Base-by-base conservation (phyloP, 2,329 filamentous ascomycete species). In the Penicillium digitatum region DNA sequence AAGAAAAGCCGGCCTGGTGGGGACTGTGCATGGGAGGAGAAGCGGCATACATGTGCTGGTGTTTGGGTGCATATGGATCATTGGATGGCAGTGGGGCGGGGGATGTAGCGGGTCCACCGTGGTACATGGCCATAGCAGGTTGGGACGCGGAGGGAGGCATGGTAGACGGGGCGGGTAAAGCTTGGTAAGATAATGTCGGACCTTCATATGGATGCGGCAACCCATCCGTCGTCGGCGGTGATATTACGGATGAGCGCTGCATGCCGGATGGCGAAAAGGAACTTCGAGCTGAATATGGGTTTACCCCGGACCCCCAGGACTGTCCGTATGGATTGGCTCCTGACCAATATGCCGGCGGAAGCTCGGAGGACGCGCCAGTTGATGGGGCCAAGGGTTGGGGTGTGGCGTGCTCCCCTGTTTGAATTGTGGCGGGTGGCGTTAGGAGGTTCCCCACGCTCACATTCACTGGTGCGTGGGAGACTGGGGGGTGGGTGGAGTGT, bases 201-300 rank as follows among this genome's bases (percentile, higher is more conserved):
- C 84, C 78, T 60, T 88, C 86, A 72, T 87, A 90, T 7, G 86
- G 81, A 56, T 87, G 84, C 52, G 87, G 82, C 52, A 92, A 77
- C 46, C 79, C 80, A 67, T 90, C 84, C 45, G 77, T 79, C 27
- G 79, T 77, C 8, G 82, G 79, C 10, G 87, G 86, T 48, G 85
- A 84, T 62, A 81, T 80, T 38, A 56, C 51, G 39, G 81, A 76
- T 62, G 76, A 78, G 62, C 83, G 79, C 60, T 80, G 74, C 61
- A 79, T 81, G 58, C 74, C 78, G 67, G 83, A 78, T 29, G 82
- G 80, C 49, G 82, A 82, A 72, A 84, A 88, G 59, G 81, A 73
- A 63, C 78, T 79, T 62, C 81, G 76, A 26, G 72, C 69, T 35
- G 77, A 69, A 49, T 77, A 76, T 16, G 72, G 61, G 52, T 70